Evolutionary conservation across 139 green algal genomes (phyloP), one percentile per base, ranked within the genome.

Genomic region (Yamagishiella unicocca): DNA sequence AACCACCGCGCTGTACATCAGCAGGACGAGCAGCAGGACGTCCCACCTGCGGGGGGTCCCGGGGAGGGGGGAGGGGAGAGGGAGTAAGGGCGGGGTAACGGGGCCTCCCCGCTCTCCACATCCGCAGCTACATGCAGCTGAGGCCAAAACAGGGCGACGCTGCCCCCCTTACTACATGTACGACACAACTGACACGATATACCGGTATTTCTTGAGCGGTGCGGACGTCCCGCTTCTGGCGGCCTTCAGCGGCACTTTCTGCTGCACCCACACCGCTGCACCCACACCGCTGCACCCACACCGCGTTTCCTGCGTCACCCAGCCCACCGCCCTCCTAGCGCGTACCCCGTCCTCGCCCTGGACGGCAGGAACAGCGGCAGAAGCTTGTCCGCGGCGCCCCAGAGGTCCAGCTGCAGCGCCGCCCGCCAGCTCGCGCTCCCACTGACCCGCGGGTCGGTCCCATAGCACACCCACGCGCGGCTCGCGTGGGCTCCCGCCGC

Each of bases 11-110:
- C 62, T 86, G 66, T 42, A 86, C 21, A 86, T 22, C 43, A 86
- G 80, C 62, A 66, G 21, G 21, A 77, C 0, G 14, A 86, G 61
- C 42, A 86, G n/a, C 62, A 86, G n/a, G 2, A 40, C 33, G 31
- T 86, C 80, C 80, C 80, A 86, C 37, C 53, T 73, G 64, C 7
- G 37, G 38, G n/a, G n/a, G n/a, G n/a, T n/a, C n/a, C n/a, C n/a
- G n/a, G n/a, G n/a, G 50, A 58, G 50, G 50, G 50, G 17, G 50
- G 50, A 58, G 17, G 50, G 50, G 50, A 58, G 50, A 58, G 50
- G 50, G 50, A 25, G 14, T 12, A 17, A 58, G 50, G 50, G 50
- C 14, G 50, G 50, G 50, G 50, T 17, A 17, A 58, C 14, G 12
- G 50, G 12, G 50, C 50, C 12, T 12, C 50, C 14, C 14, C 17